Percentiles rank a stretch among this genome's conserved stretches.
Conservation (phyloP, 2,329 filamentous ascomycete species). For the Exophiala sp. region DNA sequence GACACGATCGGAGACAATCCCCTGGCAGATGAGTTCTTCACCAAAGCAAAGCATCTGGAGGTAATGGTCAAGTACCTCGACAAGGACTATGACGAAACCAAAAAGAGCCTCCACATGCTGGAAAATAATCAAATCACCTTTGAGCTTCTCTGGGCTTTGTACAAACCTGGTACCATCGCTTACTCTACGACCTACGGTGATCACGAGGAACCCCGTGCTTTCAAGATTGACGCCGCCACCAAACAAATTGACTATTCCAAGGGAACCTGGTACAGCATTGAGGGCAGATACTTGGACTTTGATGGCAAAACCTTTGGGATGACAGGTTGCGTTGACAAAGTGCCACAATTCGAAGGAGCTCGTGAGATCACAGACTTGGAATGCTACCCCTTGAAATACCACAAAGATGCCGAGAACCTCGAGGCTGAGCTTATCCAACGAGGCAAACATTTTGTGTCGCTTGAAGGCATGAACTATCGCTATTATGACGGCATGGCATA, state of each 20-base stretch:
- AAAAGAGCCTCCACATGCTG: conserved; percentile 76
- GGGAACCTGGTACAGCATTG: conserved; percentile 72
- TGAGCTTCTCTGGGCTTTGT: conserved; percentile 82
- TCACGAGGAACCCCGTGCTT: conserved; percentile 71
- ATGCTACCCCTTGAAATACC: conserved; percentile 75
- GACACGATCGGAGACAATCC: too few species aligned
- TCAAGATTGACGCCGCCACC: conserved; percentile 74
- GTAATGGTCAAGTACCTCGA: conserved; percentile 74
- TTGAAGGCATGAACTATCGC: conserved; percentile 76
- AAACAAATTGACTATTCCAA: conserved; percentile 67
- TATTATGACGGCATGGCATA: conserved; percentile 81
- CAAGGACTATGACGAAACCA: conserved; percentile 72
- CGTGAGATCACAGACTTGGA: conserved; percentile 76
- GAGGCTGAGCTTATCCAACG: conserved; percentile 68
- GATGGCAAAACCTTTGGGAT: conserved; percentile 83
- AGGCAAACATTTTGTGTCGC: conserved; percentile 75
- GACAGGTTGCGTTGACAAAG: conserved; percentile 65
- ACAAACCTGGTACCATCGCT: conserved; percentile 79
- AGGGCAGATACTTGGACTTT: conserved; percentile 75
- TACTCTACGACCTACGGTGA: conserved; percentile 75
- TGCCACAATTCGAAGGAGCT: conserved; percentile 73
- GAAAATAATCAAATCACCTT: conserved; percentile 64
- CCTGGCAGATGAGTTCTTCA: conserved; percentile 21
- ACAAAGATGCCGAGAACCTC: conserved; percentile 66
- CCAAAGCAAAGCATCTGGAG: conserved; percentile 55